Conservation (phyloP, 202 grass and related monocot species). For the Setaria italica region DNA sequence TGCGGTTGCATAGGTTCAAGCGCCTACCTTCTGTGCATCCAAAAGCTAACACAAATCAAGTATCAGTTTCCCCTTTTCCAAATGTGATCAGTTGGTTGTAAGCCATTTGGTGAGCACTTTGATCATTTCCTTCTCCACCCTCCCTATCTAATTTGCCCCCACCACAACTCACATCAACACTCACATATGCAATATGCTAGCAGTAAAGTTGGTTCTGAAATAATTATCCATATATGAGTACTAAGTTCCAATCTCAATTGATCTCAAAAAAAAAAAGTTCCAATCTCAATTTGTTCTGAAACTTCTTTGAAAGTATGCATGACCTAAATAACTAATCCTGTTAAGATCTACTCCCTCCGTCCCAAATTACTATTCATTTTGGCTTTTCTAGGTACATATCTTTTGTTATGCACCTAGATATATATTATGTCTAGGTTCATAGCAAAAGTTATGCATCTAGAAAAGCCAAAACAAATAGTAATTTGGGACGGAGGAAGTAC, state of each 20-base stretch:
- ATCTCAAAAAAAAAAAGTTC: not conserved
- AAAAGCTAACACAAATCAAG: not conserved
- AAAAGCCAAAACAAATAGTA: too few relatives aligned
- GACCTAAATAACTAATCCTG: not conserved
- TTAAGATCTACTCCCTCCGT: not conserved
- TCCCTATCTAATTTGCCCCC: not conserved
- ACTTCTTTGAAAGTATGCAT: not conserved
- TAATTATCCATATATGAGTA: not conserved
- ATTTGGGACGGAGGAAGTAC: too few relatives aligned
- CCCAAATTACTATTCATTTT: too few relatives aligned
- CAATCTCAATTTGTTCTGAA: not conserved
- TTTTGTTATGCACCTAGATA: too few relatives aligned
- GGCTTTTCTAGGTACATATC: too few relatives aligned
- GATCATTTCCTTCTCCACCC: conserved; percentile 7
- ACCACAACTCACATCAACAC: not conserved
- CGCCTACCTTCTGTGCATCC: not conserved
- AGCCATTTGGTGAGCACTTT: conserved; percentile 30
- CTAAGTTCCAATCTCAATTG: not conserved
- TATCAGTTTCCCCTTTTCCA: not conserved
- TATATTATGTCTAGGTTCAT: too few relatives aligned
- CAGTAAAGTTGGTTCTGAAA: not conserved
- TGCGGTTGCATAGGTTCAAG: not conserved
- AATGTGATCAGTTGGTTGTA: not conserved
- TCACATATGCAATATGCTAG: not conserved
- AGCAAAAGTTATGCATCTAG: too few relatives aligned